Evolutionary conservation across 2,329 filamentous ascomycete genomes (phyloP).

Genomic region (Xylariaceae sp.): DNA sequence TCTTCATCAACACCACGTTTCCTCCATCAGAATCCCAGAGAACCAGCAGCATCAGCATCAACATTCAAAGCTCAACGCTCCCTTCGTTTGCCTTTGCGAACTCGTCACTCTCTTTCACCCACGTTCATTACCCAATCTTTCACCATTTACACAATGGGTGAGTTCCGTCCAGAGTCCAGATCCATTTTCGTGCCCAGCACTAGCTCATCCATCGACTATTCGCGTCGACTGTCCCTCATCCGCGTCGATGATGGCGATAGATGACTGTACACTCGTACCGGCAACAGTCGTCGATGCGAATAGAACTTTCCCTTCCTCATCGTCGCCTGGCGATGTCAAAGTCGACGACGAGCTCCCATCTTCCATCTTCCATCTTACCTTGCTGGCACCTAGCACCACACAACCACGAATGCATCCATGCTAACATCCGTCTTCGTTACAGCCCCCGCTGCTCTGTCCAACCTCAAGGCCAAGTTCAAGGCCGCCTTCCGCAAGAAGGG

Average conservation of each 20-base stretch:
- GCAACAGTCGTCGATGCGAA: constrained; percentile 1
- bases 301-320: neutral
- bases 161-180: constrained; percentile 43
- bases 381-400: neutral
- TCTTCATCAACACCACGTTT: neutral
- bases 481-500: constrained; percentile 29
- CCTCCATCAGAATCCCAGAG: constrained; percentile 10
- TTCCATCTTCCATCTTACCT: neutral
- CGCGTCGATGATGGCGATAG: constrained; percentile 5
- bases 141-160: constrained; percentile 42
- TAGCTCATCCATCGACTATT: neutral
- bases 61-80: neutral
- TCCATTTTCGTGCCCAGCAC: constrained; percentile 8
- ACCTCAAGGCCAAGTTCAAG: constrained; percentile 53
- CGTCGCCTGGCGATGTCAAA: constrained; percentile 1
- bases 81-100: constrained; percentile 12
- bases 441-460: constrained; percentile 49
- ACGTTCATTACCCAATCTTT: neutral
- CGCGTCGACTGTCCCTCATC: neutral
- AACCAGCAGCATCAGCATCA: constrained; percentile 9
- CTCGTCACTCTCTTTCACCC: neutral
- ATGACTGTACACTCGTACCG: constrained; percentile 1
- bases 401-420: constrained; percentile 5
- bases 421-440: constrained; percentile 17
- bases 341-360: neutral